These are phyloP conservation scores for Arbutus unedo DNA, from an alignment of 148 eudicot genomes.

Conservation along the genomic window DNA sequence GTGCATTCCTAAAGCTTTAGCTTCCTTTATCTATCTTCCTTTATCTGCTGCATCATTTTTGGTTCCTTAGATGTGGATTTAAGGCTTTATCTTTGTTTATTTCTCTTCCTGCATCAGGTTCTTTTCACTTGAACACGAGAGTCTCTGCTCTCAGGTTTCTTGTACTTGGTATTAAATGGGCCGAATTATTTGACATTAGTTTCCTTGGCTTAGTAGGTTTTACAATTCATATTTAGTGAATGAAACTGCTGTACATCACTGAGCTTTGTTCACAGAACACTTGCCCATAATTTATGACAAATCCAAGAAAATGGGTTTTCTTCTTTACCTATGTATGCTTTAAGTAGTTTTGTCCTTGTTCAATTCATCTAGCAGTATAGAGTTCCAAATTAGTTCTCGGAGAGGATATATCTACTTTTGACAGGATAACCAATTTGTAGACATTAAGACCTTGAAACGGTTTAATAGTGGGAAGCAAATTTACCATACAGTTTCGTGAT, in stretches of 20 bases:
- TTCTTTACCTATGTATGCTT: conserved; percentile 3
- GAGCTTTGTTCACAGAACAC: background rate
- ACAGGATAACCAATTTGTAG: background rate
- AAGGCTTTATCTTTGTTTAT: no score
- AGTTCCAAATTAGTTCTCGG: background rate
- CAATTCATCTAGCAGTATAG: background rate
- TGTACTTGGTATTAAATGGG: no score
- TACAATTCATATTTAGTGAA: background rate
- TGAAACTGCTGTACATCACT: background rate
- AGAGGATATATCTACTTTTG: background rate
- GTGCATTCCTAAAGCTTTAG: no score
- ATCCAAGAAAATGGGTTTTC: background rate
- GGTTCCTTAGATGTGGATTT: no score
- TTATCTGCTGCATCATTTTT: no score
- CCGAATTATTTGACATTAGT: no score
- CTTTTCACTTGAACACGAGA: no score
- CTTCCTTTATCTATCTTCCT: no score
- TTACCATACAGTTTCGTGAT: background rate
- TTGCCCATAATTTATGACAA: background rate
- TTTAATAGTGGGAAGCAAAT: background rate
- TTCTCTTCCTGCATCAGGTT: no score
- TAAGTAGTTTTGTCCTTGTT: background rate
- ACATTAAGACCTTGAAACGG: background rate
- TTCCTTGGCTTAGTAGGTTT: background rate
- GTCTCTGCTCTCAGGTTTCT: no score